Conservation (phyloP, 805 yeast genomes). For the Yamadazyma kitorensis region DNA sequence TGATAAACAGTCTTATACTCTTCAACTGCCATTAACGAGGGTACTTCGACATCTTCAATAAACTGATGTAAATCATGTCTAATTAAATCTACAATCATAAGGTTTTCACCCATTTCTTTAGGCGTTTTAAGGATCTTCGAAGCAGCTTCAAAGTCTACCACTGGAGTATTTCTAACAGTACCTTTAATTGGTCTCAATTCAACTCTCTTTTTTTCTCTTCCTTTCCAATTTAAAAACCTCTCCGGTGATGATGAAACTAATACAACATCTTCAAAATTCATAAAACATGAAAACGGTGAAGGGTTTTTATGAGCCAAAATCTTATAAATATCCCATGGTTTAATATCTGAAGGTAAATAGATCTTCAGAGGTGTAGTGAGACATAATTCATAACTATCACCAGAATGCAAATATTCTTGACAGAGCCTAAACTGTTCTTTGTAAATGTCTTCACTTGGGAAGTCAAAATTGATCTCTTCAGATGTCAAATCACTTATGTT, state of each 20-base stretch:
- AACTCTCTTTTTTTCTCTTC: slow-evolving; percentile 40
- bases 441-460: slow-evolving; percentile 58
- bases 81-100: slow-evolving; percentile 95
- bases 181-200: slow-evolving; percentile 96
- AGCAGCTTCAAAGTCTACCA: slow-evolving; percentile 58
- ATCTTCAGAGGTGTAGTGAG: slow-evolving; percentile 74
- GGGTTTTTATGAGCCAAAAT: slow-evolving; percentile 73
- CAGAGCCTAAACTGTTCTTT: slow-evolving; percentile 55
- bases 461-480: slow-evolving; percentile 25
- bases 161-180: slow-evolving; percentile 69
- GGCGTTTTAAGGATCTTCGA: slow-evolving; percentile 67
- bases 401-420: slow-evolving; percentile 64
- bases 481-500: slow-evolving; percentile 24
- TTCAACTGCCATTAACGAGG: slow-evolving; percentile 85
- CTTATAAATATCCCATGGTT: slow-evolving; percentile 81
- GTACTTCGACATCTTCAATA: slow-evolving; percentile 62
- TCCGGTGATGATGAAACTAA: slow-evolving; percentile 93
- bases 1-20: slow-evolving; percentile 91
- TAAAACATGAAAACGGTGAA: slow-evolving; percentile 85
- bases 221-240: slow-evolving; percentile 79
- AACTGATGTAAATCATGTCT: slow-evolving; percentile 83
- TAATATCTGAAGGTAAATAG: slow-evolving; percentile 43
- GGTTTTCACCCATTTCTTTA: slow-evolving; percentile 91
- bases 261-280: slow-evolving; percentile 62
- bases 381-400: slow-evolving; percentile 94